These are phyloP conservation scores for Colletotrichum sp. DNA, from an alignment of 2,329 filamentous ascomycete species.

Conservation along the genomic window DNA sequence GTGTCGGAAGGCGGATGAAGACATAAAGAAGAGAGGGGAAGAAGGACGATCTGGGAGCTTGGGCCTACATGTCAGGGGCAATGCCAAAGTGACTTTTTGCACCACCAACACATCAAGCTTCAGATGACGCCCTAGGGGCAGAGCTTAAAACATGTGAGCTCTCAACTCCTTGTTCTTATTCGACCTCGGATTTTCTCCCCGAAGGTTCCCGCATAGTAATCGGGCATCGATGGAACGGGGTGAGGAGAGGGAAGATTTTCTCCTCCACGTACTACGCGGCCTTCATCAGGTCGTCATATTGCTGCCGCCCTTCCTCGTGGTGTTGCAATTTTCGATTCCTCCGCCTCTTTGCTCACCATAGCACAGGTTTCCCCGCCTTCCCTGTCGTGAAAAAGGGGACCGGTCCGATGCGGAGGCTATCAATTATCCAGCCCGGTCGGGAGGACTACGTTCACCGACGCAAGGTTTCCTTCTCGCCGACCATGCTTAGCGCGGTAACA, in stretches of 20 bases:
- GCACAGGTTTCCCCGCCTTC: not conserved
- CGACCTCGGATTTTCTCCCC: not conserved
- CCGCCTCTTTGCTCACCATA: not conserved
- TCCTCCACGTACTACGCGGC: not conserved
- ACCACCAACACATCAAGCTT: slow-evolving; percentile 6
- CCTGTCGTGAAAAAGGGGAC: not conserved
- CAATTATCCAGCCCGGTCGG: slow-evolving; percentile 12
- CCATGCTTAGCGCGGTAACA: slow-evolving; percentile 5
- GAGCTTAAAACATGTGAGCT: slow-evolving; percentile 13
- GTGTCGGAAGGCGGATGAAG: not conserved
- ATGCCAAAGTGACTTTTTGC: not conserved
- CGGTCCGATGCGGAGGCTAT: slow-evolving; percentile 15
- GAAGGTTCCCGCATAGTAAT: not conserved
- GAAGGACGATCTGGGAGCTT: not conserved
- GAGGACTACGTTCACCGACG: slow-evolving; percentile 13
- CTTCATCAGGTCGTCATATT: not conserved
- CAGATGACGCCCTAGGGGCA: slow-evolving; percentile 14
- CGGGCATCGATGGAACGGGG: not conserved
- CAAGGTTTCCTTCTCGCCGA: slow-evolving; percentile 18
- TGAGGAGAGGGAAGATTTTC: not conserved
- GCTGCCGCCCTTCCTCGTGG: not conserved
- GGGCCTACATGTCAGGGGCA: not conserved
- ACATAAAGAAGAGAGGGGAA: not conserved
- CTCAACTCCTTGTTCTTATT: not conserved
- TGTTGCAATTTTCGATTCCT: not conserved